Evolutionary conservation across 768 basidiomycete species (phyloP), one percentile per base, ranked within the genome.

Genomic region (Fistulinella prunicolor): DNA sequence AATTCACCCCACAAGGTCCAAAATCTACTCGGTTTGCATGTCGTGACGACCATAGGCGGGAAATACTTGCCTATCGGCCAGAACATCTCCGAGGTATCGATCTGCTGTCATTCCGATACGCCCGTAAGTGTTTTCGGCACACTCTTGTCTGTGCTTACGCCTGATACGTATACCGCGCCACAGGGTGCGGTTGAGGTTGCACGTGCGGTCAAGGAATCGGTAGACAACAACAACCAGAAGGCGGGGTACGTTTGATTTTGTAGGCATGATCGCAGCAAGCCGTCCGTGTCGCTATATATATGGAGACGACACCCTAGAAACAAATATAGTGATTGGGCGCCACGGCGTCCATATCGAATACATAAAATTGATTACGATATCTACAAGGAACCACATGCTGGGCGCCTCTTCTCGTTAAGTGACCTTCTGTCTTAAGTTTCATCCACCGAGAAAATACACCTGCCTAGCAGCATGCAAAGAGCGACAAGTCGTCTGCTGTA

Each of bases 91-190:
- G 77, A 80, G 43, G 78, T 84, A 0, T 77, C 82, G 4, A 83
- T 85, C 19, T 85, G 81, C 46, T 79, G 79, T 49, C 83, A 84
- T 58, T 83, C 81, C 0, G 82, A 84, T 47, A 83, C 80, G 1
- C 80, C 83, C 1, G 79, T 83, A 32, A 59, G 80, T 59, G 46
- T 24, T n/a, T n/a, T n/a, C n/a, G 9, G 30, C 30, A 5, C 9
- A 10, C n/a, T n/a, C n/a, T n/a, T 32, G 32, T 44, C 38, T 1
- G 6, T 12, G 8, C 8, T 19, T 4, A 4, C 13, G 38, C 42
- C 22, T 29, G 26, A 26, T 54, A 9, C 2, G 53, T 20, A 20
- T 19, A 6, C 9, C 21, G 30, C n/a, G 14, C 23, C 21, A 20
- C 43, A 82, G 79, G 80, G 74, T 17, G 78, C 80, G 0, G 75